Percentiles rank a stretch among this genome's conserved stretches.
Evolutionary conservation across 345 rosid genomes (phyloP).

Genomic region (Erucastrum elatum): DNA sequence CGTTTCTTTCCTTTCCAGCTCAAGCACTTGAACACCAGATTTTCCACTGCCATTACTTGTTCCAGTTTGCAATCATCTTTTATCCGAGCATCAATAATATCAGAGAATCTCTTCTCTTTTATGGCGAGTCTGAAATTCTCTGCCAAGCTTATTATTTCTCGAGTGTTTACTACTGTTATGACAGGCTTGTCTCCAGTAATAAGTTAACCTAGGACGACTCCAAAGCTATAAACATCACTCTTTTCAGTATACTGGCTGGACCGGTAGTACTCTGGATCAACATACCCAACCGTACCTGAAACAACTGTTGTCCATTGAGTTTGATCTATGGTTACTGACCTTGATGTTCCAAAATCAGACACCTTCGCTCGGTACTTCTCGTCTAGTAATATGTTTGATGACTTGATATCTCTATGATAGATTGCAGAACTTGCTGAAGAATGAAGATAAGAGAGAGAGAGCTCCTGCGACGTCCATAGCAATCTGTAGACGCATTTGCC

Average conservation of each 20-base stretch:
- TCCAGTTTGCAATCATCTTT: conserved; percentile 46
- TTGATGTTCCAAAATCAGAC: conserved; percentile 37
- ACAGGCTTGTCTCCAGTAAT: conserved; percentile 25
- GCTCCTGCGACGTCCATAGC: conserved; percentile 42
- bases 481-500: conserved; percentile 44
- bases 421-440: conserved; percentile 42
- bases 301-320: conserved; percentile 31
- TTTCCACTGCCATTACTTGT: conserved; percentile 50
- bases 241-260: conserved; percentile 31
- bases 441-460: conserved; percentile 43
- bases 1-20: conserved; percentile 14
- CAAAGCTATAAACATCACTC: conserved; percentile 39
- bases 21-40: conserved; percentile 50
- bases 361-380: conserved; percentile 35
- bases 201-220: conserved; percentile 21
- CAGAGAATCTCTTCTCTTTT: conserved; percentile 45
- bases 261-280: conserved; percentile 33
- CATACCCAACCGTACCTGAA: conserved; percentile 35
- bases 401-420: conserved; percentile 47
- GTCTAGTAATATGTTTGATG: conserved; percentile 30
- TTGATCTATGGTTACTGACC: conserved; percentile 35
- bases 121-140: conserved; percentile 42
- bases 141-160: conserved; percentile 48
- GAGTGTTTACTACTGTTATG: conserved; percentile 43
- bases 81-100: conserved; percentile 43